A percentile compares a stretch with the other conserved stretches of the same genome.
phyloP scores from a whole-genome alignment of 2,329 filamentous ascomycete genomes.

The Penicillium sp. region DNA sequence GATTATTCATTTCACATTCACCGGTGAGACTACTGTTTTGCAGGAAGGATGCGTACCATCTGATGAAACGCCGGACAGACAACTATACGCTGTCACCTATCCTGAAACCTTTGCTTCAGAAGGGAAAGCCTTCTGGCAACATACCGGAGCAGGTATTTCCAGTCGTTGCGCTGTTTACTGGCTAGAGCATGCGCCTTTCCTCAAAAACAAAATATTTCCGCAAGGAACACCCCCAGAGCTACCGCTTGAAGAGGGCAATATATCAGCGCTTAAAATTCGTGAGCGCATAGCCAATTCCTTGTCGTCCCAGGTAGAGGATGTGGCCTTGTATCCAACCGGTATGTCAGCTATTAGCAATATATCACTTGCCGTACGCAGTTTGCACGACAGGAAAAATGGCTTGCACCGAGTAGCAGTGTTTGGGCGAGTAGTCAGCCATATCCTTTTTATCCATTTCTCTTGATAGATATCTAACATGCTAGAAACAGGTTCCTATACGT shows the following conservation, averaged over 20 bases:
- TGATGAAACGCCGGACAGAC: background rate
- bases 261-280: background rate
- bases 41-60: background rate
- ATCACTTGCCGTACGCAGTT: slow-evolving; percentile 3
- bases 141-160: slow-evolving; percentile 1
- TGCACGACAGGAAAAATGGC: background rate
- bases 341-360: slow-evolving; percentile 12
- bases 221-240: background rate
- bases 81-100: slow-evolving; percentile 6
- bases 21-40: background rate
- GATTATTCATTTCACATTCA: slow-evolving; percentile 1
- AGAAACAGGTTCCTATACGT: slow-evolving; percentile 6
- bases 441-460: background rate
- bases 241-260: background rate
- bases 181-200: slow-evolving; percentile 9
- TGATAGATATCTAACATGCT: background rate
- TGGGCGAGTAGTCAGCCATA: background rate
- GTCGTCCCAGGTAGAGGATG: background rate
- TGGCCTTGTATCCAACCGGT: slow-evolving; percentile 3
- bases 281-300: background rate
- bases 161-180: slow-evolving; percentile 7
- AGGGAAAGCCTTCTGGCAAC: slow-evolving; percentile 8
- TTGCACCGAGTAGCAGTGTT: slow-evolving; percentile 7
- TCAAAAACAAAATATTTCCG: background rate
- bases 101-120: background rate